Base-by-base conservation (phyloP, 331 rosid genomes). In the Dryas integrifolia region DNA sequence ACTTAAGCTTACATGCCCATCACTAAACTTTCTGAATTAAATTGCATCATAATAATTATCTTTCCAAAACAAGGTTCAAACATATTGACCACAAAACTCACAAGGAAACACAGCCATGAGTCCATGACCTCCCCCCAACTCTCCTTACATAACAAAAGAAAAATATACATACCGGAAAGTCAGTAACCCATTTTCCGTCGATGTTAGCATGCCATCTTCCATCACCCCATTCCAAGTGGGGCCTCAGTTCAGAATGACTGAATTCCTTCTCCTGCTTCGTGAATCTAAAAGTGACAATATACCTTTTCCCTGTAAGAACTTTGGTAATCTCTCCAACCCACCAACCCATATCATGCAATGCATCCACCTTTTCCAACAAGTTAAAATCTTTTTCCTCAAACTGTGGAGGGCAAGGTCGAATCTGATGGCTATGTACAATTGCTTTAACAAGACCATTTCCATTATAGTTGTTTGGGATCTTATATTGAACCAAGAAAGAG, bases 391-490 rank as follows among this genome's bases (percentile, higher is more conserved):
- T 56, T 45, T 26, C 60, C 13, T 16, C 21, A 21, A 6, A 11
- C 2, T 1, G 15, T 35, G 81, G 81, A 46, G 81, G 77, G 24
- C 7, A 40, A 64, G 77, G 81, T 24, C 77, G 77, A 72, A 77
- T 63, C 72, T 70, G 76, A 14, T 77, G 72, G 5, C 26, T 15
- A 4, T 13, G 3, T 46, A 77, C 73, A 13, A 38, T 38, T 13
- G 13, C 71, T 64, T 65, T 57, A 65, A 5, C 66, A 69, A 41
- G 21, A 55, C 39, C 62, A 41, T 53, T 41, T 26, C 1, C 48
- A 15, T 40, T 14, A 2, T 0, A 5, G 30, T 11, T 21, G 0
- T 16, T n/a, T 7, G 35, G 6, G 44, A 3, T 77, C 62, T 65
- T 65, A 62, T 14, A 77, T 63, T 64, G 76, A 48, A 77, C 67